Evolutionary conservation across 1,284 basidiomycete species (phyloP).

Genomic region (Takashimella tepidaria): DNA sequence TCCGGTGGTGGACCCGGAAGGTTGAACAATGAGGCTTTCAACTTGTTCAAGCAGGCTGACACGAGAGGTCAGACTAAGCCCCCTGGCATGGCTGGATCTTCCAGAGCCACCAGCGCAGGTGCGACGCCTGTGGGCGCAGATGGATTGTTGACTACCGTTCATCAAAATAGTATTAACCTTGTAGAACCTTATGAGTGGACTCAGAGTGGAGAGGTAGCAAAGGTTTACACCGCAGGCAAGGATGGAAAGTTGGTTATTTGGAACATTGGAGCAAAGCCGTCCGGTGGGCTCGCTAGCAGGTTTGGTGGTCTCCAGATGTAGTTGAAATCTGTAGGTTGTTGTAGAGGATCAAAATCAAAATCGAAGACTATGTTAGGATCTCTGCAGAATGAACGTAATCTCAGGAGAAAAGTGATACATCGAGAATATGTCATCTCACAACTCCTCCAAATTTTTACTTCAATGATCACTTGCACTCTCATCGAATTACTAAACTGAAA

Average conservation of each 20-base stretch:
- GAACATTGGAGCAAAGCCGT: constrained; percentile 52
- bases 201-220: constrained; percentile 58
- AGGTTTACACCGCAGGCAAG: constrained; percentile 87
- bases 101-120: constrained; percentile 42
- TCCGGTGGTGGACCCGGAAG: constrained; percentile 58
- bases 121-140: constrained; percentile 36
- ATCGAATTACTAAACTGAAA: too few relatives aligned
- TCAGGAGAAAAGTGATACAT: too few relatives aligned
- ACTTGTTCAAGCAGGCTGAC: constrained; percentile 90
- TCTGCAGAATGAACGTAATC: too few relatives aligned
- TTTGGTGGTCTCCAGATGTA: too few relatives aligned
- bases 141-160: constrained; percentile 75
- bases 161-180: constrained; percentile 98
- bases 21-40: constrained; percentile 91
- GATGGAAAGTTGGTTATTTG: constrained; percentile 93
- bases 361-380: too few relatives aligned
- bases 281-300: constrained; percentile 21
- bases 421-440: too few relatives aligned
- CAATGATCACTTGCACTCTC: too few relatives aligned
- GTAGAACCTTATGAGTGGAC: constrained; percentile 68
- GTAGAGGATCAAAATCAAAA: too few relatives aligned
- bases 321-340: too few relatives aligned
- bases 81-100: constrained; percentile 17
- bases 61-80: constrained; percentile 64
- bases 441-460: too few relatives aligned